phyloP scores from a whole-genome alignment of 78 protist species.

The Planoprotostelium fungivorum region DNA sequence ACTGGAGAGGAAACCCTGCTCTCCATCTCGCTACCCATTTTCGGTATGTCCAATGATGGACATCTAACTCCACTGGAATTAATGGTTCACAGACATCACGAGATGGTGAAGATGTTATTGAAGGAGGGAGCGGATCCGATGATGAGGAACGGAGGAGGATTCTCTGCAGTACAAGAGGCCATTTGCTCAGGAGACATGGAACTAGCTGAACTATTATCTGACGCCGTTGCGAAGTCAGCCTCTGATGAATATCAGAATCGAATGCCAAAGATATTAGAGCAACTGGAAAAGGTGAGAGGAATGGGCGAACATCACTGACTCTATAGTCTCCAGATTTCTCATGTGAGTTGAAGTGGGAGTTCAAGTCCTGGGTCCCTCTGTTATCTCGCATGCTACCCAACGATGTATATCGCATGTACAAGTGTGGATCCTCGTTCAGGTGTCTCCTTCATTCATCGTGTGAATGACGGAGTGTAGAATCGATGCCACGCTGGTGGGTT shows the following conservation, averaged over 20 bases:
- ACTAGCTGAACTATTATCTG: conserved; percentile 7
- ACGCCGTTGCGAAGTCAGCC: not conserved
- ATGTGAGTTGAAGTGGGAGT: conserved; percentile 46
- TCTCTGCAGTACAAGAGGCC: conserved; percentile 46
- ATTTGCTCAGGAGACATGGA: conserved; percentile 28
- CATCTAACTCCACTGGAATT: not conserved
- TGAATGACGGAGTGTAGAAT: conserved; percentile 13
- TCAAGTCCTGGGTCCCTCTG: conserved; percentile 60
- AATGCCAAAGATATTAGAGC: conserved; percentile 17
- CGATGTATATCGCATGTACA: conserved; percentile 41
- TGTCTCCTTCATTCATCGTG: not conserved
- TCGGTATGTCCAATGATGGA: not conserved
- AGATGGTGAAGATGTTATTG: conserved; percentile 18
- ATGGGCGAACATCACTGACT: not conserved
- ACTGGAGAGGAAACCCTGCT: not conserved
- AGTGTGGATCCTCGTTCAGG: conserved; percentile 46
- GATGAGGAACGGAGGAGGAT: conserved; percentile 28
- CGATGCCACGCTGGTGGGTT: conserved; percentile 46
- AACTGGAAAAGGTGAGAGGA: not conserved
- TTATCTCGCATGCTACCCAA: conserved; percentile 45
- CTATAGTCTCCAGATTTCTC: not conserved
- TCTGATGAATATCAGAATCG: conserved; percentile 29
- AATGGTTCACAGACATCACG: conserved; percentile 10
- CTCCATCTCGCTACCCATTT: not conserved
- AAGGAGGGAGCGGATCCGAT: conserved; percentile 49